Base-by-base conservation (phyloP, 2,329 filamentous ascomycete genomes). In the Trichoderma brevicompactum region DNA sequence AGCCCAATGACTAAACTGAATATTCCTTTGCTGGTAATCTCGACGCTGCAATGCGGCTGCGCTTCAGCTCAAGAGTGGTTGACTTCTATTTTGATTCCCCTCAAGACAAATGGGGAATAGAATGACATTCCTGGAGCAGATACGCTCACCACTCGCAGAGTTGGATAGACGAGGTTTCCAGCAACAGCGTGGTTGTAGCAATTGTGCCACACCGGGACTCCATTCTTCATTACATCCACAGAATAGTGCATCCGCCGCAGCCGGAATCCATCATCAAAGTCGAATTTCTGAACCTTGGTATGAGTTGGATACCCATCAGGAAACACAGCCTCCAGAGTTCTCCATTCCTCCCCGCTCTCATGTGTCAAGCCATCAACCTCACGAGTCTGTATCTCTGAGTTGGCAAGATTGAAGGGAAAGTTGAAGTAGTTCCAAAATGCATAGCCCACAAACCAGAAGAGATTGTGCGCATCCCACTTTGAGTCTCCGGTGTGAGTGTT, bases 361-460 rank as follows among this genome's bases (percentile, higher is more conserved):
- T 7, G 15, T 12, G 46, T 61, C 23, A 23, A 36, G 1, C 34
- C 46, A 1, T 43, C 36, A 10, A 61, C 34, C 3, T 61, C 46
- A 2, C 38, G 23, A 17, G 7, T 36, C 12, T 52, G 36, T 2
- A 52, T 52, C 15, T 52, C 58, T 3, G 48, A 23, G 8, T 23
- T 3, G 7, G 43, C 36, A 3, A 61, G 46, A 13, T 43, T 34
- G 8, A 61, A 61, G 5, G 58, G 48, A 15, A 52, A 52, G 2
- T 61, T 61, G 19, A 61, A 52, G 13, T 61, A 61, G 48, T 61
- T 61, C 46, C 38, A 61, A 15, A 43, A 61, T 6, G 58, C 48
- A 32, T 61, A 61, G 6, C 58, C 46, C 3, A 52, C 28, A 7
- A 61, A 61, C 7, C n/a, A 52, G 23, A 61, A 43, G 23, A 61